These are phyloP conservation scores for Leucocoprinus leucothites DNA, from an alignment of 768 basidiomycete species.

Conservation along the genomic window DNA sequence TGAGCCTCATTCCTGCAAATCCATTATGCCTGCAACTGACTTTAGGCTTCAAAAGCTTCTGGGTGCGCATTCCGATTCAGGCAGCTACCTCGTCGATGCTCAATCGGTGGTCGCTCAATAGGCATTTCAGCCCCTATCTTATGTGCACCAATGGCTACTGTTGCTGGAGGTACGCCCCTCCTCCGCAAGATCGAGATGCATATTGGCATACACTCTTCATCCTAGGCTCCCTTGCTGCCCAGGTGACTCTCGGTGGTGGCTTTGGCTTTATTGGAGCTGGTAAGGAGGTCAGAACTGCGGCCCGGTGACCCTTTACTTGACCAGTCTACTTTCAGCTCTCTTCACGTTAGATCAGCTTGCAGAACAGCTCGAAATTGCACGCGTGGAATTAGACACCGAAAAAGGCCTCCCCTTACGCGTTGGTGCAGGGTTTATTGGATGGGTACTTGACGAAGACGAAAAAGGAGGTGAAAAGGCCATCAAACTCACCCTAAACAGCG, in stretches of 20 bases:
- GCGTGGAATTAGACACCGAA: slow-evolving; percentile 33
- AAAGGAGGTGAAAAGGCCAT: slow-evolving; percentile 40
- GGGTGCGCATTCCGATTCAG: no score
- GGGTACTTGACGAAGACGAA: slow-evolving; percentile 59
- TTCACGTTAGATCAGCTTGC: slow-evolving; percentile 38
- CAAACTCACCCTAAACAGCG: slow-evolving; percentile 46
- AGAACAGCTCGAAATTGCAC: slow-evolving; percentile 53
- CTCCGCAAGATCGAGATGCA: slow-evolving; percentile 2
- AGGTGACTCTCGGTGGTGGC: slow-evolving; percentile 68
- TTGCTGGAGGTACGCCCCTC: slow-evolving; percentile 47
- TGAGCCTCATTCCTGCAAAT: no score
- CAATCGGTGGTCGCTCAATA: slow-evolving; percentile 20
- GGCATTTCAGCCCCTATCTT: slow-evolving; percentile 60
- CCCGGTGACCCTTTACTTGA: no score
- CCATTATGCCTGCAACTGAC: no score
- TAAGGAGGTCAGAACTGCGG: no score
- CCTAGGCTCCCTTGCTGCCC: slow-evolving; percentile 50
- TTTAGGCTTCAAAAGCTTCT: no score
- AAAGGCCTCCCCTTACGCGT: slow-evolving; percentile 44
- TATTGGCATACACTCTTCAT: background rate
- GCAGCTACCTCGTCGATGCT: no score
- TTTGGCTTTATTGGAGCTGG: slow-evolving; percentile 76
- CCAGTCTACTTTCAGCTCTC: slow-evolving; percentile 38
- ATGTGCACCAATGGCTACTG: slow-evolving; percentile 69
- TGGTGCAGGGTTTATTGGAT: slow-evolving; percentile 74